Base-by-base conservation (phyloP, 2,329 filamentous ascomycete species). In the Aspergillus sergii region DNA sequence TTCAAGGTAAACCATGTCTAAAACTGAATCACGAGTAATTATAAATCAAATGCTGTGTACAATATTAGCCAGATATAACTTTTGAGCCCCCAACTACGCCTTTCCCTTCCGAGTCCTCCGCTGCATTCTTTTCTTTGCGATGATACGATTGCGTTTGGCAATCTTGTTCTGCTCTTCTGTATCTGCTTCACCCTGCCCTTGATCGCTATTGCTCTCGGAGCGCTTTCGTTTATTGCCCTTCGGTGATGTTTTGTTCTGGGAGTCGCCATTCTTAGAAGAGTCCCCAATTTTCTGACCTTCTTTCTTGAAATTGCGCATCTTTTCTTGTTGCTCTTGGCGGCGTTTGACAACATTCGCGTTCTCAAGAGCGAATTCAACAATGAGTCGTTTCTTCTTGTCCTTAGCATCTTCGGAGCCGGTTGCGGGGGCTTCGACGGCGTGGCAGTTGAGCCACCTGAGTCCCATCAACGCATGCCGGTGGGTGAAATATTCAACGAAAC, bases 321-420 rank as follows among this genome's bases (percentile, higher is more conserved):
- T 73, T 36, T 68, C 71, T 61, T 76, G 75, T 61, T 72, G 69
- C 63, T 74, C 77, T 61, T 76, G 78, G 30, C 96, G 86, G 67
- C 95, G 86, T 69, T 89, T 86, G n/a, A 99, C 90, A 1, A 99
- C 95, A 73, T 97, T 94, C 1, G 93, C 94, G 72, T 99, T 99
- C 80, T 99, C 95, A 76, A 99, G 97, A 23, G 95, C 93, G 76
- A 99, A 99, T 78, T 99, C 96, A 43, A 94, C 94, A 73, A 99
- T 93, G 58, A 99, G 81, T 14, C 95, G 86, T 79, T 95, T 94
- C 76, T 93, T 94, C 80, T 91, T 92, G 68, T 95, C 93, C 59
- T 86, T 75, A 32, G 71, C 68, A 1, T 76, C 78, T 11, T 72
- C 70, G n/a, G 75, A 65, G 4, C 68, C 67, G 50, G 72, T 73